Evolutionary conservation across 169 alveolate species (phyloP), one percentile per base, ranked within the genome.

Genomic region (Eimeria tenella): DNA sequence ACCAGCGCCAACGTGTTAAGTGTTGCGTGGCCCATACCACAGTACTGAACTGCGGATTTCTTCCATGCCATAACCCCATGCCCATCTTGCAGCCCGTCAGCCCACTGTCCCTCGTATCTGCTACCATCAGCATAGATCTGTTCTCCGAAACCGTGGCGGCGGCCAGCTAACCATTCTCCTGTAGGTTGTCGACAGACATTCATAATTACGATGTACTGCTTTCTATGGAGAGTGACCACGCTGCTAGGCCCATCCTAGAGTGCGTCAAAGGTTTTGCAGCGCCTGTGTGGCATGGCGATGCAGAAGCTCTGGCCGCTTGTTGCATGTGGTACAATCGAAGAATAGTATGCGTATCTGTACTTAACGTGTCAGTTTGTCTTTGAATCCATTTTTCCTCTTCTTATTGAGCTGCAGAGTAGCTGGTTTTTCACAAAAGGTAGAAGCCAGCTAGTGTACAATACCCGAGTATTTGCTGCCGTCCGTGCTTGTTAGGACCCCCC

Each of bases 51-150:
- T 83, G 90, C 49, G 56, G 90, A 75, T 0, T 56, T 75, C 77
- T 83, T 83, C 93, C 93, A 86, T 9, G 23, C 11, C 93, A 86
- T 86, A 49, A 65, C 70, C 62, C 93, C 93, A 81, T 86, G 93
- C 49, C 93, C 93, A 10, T 65, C 65, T 50, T 62, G 93, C 70
- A 86, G 49, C 25, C 93, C 93, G n/a, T 86, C 93, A 17, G 21
- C 68, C 93, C 93, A 86, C 53, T 86, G 83, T 8, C 93, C 93
- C 31, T 86, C 82, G 53, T 86, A 86, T 42, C 79, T 31, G 82
- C 93, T 86, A 42, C 93, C 93, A 55, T 62, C 79, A 19, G 93
- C 83, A 62, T 19, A 86, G 52, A 63, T n/a, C 82, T 86, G 93
- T 52, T 65, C 82, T 23, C 93, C 93, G 25, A 63, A 65, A 13